Conservation (phyloP, 495 filamentous ascomycete species). For the Hypoxylon crocopeplum region DNA sequence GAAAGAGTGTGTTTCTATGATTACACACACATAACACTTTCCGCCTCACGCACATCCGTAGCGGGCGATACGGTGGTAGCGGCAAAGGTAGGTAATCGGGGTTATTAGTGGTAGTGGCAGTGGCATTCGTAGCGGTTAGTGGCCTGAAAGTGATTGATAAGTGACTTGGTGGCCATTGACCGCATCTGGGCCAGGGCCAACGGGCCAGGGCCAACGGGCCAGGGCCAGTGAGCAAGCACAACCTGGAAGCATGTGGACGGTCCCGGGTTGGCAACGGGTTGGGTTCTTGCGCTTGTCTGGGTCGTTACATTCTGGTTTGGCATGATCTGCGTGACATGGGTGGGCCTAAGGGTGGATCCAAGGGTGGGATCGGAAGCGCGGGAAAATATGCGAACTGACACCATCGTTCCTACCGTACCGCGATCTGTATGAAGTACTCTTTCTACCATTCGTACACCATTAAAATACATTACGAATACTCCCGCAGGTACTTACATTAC, state of each 20-base stretch:
- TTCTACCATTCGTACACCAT: background rate
- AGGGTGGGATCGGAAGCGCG: slow-evolving; percentile 37
- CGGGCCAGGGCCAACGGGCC: too few species aligned
- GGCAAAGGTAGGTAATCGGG: slow-evolving; percentile 25
- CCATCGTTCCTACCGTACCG: slow-evolving; percentile 23
- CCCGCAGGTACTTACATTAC: too few species aligned
- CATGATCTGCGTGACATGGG: slow-evolving; percentile 33
- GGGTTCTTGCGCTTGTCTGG: background rate
- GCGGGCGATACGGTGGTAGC: slow-evolving; percentile 35
- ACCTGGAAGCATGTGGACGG: too few species aligned
- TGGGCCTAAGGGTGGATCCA: background rate
- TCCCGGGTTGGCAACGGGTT: too few species aligned
- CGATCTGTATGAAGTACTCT: too few species aligned
- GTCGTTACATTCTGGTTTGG: slow-evolving; percentile 19
- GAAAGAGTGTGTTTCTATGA: slow-evolving; percentile 30
- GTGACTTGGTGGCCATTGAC: slow-evolving; percentile 11
- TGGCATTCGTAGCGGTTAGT: background rate
- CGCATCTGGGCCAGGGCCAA: background rate
- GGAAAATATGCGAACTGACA: slow-evolving; percentile 42
- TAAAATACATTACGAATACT: too few species aligned
- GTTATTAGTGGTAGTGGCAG: slow-evolving; percentile 16
- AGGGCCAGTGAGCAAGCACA: too few species aligned
- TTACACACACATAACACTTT: slow-evolving; percentile 19
- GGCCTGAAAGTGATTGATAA: slow-evolving; percentile 10
- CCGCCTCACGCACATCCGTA: slow-evolving; percentile 28